Conservation (phyloP, 805 yeast genomes). For the Candida alai region DNA sequence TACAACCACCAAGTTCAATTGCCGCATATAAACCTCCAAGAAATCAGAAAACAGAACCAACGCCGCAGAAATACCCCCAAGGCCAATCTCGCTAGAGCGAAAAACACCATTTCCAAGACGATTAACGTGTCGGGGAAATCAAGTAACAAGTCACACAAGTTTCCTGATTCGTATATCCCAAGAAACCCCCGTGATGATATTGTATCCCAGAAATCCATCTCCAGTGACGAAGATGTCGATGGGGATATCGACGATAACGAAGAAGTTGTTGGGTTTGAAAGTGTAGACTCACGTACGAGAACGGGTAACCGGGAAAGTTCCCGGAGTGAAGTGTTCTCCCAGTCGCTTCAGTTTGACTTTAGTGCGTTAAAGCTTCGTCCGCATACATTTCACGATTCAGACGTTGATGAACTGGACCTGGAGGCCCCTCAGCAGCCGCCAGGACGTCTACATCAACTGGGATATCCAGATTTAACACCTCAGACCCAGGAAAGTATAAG, state of each 20-base stretch:
- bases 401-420: no score
- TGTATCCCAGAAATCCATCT: slow-evolving; percentile 4
- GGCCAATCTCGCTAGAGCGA: slow-evolving; percentile 6
- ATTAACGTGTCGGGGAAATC: no score
- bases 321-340: no score
- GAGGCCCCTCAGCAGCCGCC: no score
- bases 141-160: slow-evolving; percentile 5
- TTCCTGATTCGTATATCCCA: slow-evolving; percentile 9
- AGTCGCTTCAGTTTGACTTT: no score
- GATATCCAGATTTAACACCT: no score
- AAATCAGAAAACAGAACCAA: slow-evolving; percentile 8
- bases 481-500: no score
- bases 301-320: no score
- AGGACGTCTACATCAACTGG: no score
- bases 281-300: not conserved
- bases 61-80: slow-evolving; percentile 3
- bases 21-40: slow-evolving; percentile 5
- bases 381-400: no score
- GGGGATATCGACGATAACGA: slow-evolving; percentile 12
- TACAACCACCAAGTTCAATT: slow-evolving; percentile 6
- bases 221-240: slow-evolving; percentile 1
- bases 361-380: no score
- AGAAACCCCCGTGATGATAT: slow-evolving; percentile 6
- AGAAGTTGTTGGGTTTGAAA: slow-evolving; percentile 11
- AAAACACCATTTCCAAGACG: slow-evolving; percentile 8